Evolutionary conservation across 306 rosid species (phyloP), one percentile per base, ranked within the genome.

Genomic region (Prunus davidiana): DNA sequence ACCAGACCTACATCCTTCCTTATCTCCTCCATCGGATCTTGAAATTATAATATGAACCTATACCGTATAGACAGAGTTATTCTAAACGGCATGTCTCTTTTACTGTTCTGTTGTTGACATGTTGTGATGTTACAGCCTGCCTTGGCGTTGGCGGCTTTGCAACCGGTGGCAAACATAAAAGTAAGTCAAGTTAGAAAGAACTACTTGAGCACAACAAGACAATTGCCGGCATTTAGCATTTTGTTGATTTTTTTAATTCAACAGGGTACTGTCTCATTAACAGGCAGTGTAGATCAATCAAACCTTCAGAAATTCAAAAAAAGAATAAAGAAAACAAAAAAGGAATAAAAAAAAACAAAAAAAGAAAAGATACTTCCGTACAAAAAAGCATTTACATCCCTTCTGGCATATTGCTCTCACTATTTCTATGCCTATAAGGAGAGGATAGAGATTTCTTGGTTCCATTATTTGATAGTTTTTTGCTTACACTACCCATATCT

Each of bases 401-500:
- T 70, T 18, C 2, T 18, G 10, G 10, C 58, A 11, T 20, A 27
- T 20, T 9, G 13, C 22, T 27, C 6, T 50, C 11, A 15, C 57
- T 25, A 46, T 19, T 51, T 68, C 20, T 71, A 8, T 69, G 28
- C 45, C 47, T 30, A 19, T 32, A n/a, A 30, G 28, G 19, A 57
- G 50, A 61, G 43, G 54, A 2, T 64, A 18, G 28, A 14, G 24
- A 8, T 68, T 62, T 8, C 8, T n/a, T 52, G 66, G 43, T 18
- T 64, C 71, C 75, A 62, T 27, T 64, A 28, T 61, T 7, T 64
- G 51, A 25, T 70, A 30, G 67, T 67, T 82, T 14, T 30, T 72
- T 76, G 58, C 50, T 38, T 70, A 47, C 5, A 46, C 45, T 60
- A 22, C 3, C 45, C 34, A 16, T 73, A 76, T 47, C 66, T 51